These are phyloP conservation scores for Purpureocillium lavendulum DNA, from an alignment of 2,329 filamentous ascomycete genomes.

Conservation along the genomic window DNA sequence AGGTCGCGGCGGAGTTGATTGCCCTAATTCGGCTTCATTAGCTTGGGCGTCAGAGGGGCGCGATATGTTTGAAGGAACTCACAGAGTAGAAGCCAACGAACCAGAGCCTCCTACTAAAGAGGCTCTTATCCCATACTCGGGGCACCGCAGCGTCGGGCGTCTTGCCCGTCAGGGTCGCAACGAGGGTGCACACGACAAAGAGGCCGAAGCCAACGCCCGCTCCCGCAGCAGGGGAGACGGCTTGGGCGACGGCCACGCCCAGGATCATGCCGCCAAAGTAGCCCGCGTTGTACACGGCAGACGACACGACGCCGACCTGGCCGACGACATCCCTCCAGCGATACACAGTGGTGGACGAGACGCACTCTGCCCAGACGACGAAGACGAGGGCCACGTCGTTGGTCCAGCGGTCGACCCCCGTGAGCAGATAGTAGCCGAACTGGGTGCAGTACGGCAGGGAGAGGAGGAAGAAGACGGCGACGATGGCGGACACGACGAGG, in stretches of 20 bases:
- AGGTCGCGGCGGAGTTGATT: constrained; percentile 48
- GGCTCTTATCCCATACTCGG: constrained; percentile 30
- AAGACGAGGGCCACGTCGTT: constrained; percentile 47
- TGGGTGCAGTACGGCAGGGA: constrained; percentile 49
- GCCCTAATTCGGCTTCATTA: constrained; percentile 26
- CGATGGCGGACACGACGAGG: constrained; percentile 39
- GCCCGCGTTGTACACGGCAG: constrained; percentile 37
- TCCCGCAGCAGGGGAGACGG: constrained; percentile 32
- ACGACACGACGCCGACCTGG: constrained; percentile 33
- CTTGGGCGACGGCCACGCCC: constrained; percentile 42
- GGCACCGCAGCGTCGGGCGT: constrained; percentile 32
- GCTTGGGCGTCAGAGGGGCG: too few species aligned
- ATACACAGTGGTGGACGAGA: constrained; percentile 44
- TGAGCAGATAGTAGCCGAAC: constrained; percentile 47
- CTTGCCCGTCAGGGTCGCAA: constrained; percentile 29
- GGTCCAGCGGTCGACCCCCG: constrained; percentile 46
- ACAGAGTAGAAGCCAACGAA: constrained; percentile 50
- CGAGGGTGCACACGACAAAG: constrained; percentile 33
- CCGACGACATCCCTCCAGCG: constrained; percentile 38
- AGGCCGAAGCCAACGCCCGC: constrained; percentile 44
- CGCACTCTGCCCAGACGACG: constrained; percentile 43
- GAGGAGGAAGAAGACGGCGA: constrained; percentile 41
- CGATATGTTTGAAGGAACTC: constrained; percentile 13
- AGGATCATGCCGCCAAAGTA: constrained; percentile 45
- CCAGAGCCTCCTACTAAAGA: constrained; percentile 35